Conservation (phyloP, 768 basidiomycete species). For the Russula sp. region DNA sequence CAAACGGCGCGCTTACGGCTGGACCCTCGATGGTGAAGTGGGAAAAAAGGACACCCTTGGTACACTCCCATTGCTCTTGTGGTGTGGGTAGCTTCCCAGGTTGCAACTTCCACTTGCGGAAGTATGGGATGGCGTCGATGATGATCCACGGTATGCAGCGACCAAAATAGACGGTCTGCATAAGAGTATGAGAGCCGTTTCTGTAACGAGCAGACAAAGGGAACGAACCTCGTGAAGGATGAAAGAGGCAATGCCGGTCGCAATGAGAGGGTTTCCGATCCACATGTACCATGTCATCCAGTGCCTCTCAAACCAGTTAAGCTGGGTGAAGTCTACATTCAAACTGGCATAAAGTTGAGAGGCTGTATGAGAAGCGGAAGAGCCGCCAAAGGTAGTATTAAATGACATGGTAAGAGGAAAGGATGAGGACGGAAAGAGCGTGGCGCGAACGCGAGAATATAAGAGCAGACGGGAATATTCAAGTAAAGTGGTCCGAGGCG, state of each 20-base stretch:
- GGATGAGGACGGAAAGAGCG: background rate
- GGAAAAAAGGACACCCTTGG: constrained; percentile 85
- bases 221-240: constrained; percentile 81
- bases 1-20: constrained; percentile 42
- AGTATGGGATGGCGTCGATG: constrained; percentile 91
- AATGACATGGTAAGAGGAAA: constrained; percentile 17
- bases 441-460: background rate
- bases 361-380: constrained; percentile 24
- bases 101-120: constrained; percentile 90
- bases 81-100: constrained; percentile 73
- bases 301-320: constrained; percentile 65
- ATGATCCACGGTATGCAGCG: constrained; percentile 93
- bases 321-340: constrained; percentile 48
- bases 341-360: constrained; percentile 47
- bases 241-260: constrained; percentile 91
- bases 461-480: background rate
- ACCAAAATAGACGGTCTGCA: constrained; percentile 91
- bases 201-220: background rate
- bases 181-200: background rate
- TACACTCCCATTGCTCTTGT: constrained; percentile 91
- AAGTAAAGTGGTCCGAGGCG: constrained; percentile 12
- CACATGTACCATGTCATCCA: constrained; percentile 85
- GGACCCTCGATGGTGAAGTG: constrained; percentile 96
- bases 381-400: constrained; percentile 12
- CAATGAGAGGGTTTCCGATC: constrained; percentile 84